phyloP scores from a whole-genome alignment of 2,329 filamentous ascomycete species.

The Aureobasidium sp. region DNA sequence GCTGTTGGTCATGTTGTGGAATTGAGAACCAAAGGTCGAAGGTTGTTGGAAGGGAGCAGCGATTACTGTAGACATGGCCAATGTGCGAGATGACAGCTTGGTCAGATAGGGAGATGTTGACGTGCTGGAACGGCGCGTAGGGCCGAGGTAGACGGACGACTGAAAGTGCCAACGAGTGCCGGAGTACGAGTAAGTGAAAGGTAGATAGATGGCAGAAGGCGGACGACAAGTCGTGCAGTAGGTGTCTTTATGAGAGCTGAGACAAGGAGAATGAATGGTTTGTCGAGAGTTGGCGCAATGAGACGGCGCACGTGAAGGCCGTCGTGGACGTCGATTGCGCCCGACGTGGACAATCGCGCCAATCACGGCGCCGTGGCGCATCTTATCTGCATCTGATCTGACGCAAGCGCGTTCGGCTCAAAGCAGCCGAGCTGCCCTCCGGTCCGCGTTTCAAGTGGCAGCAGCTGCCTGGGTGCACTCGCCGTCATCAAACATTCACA shows the following conservation, averaged over 20 bases:
- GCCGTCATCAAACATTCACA: constrained; percentile 7
- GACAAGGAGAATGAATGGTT: constrained; percentile 1
- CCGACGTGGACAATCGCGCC: neutral
- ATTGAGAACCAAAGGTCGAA: neutral
- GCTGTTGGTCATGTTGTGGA: constrained; percentile 13
- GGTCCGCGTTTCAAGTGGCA: neutral
- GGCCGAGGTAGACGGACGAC: neutral
- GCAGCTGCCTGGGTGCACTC: neutral
- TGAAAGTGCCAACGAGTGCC: neutral
- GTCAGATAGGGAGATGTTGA: constrained; percentile 2
- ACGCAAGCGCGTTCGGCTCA: neutral
- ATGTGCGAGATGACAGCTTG: neutral
- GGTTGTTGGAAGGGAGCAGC: constrained; percentile 13
- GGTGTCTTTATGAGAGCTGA: neutral
- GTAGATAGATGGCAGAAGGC: too few species aligned
- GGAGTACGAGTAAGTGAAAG: neutral
- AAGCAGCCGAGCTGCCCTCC: neutral
- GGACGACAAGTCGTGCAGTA: neutral
- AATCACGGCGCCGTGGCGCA: neutral
- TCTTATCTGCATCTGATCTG: constrained; percentile 8
- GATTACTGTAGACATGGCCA: constrained; percentile 15
- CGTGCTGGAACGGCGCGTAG: neutral
- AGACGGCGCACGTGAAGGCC: constrained; percentile 1
- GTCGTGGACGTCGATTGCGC: constrained; percentile 6
- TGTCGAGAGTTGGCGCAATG: neutral